These are phyloP conservation scores for Fagus crenata DNA, from an alignment of 306 rosid species.

Conservation along the genomic window DNA sequence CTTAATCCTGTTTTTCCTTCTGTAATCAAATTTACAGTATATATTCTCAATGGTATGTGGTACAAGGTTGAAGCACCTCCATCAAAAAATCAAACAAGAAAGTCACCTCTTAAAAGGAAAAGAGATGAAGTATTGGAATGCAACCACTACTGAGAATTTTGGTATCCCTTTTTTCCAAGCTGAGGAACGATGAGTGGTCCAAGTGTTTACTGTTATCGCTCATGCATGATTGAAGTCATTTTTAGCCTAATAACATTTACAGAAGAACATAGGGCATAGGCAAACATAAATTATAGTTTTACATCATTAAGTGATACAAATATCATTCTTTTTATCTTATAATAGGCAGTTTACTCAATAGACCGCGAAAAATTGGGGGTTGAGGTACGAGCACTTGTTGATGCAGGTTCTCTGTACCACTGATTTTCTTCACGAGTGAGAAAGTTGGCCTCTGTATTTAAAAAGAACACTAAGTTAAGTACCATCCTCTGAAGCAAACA, in stretches of 20 bases:
- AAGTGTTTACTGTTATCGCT: not conserved
- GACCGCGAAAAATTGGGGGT: slow-evolving; percentile 36
- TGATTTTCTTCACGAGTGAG: slow-evolving; percentile 67
- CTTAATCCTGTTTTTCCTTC: too few relatives aligned
- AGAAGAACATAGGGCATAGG: slow-evolving; percentile 3
- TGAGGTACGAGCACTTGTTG: slow-evolving; percentile 43
- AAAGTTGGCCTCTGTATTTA: slow-evolving; percentile 84
- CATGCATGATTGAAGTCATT: not conserved
- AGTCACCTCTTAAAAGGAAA: not conserved
- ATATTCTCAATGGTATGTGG: too few relatives aligned
- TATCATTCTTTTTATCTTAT: slow-evolving; percentile 18
- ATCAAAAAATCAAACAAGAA: not conserved
- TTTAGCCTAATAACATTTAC: not conserved
- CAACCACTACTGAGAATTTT: too few relatives aligned
- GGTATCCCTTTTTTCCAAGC: too few relatives aligned
- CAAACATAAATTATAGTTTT: not conserved
- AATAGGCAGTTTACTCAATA: slow-evolving; percentile 22
- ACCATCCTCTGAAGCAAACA: slow-evolving; percentile 19
- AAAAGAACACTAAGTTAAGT: slow-evolving; percentile 16
- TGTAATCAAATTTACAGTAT: too few relatives aligned
- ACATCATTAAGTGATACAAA: slow-evolving; percentile 11
- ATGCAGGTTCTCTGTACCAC: slow-evolving; percentile 85
- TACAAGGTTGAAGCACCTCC: too few relatives aligned
- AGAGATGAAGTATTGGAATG: not conserved
- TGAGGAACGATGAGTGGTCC: too few relatives aligned